Evolutionary conservation across 2,329 filamentous ascomycete genomes (phyloP).

Genomic region (Fusarium bulbicola): DNA sequence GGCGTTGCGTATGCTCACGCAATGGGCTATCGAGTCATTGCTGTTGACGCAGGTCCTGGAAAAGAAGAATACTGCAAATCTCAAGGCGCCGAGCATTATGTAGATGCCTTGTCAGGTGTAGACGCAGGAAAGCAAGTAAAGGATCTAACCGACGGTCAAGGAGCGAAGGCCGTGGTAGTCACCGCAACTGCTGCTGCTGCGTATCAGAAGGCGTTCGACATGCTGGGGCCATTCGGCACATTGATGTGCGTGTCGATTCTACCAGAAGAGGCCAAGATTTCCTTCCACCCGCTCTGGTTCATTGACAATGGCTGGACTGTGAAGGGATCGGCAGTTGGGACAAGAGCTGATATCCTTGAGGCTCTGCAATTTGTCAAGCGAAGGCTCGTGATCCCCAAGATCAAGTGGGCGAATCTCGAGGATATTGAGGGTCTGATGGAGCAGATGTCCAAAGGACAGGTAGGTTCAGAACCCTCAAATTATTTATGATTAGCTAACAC

Average conservation of each 20-base stretch:
- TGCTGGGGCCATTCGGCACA: constrained; percentile 47
- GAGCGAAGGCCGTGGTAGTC: constrained; percentile 44
- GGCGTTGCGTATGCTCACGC: constrained; percentile 52
- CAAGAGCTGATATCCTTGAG: constrained; percentile 50
- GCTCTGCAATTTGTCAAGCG: constrained; percentile 52
- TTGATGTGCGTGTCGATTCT: constrained; percentile 52
- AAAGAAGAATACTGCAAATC: constrained; percentile 46
- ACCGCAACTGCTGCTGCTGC: constrained; percentile 44
- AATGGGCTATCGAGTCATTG: constrained; percentile 54
- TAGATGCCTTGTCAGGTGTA: constrained; percentile 44
- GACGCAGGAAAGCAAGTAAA: constrained; percentile 21
- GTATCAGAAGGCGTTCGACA: constrained; percentile 47
- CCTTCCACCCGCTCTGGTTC: constrained; percentile 48
- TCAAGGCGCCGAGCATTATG: constrained; percentile 50
- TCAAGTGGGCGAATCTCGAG: constrained; percentile 19
- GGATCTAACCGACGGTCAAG: constrained; percentile 20
- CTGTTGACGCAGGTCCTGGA: constrained; percentile 47
- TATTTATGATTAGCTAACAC: background rate
- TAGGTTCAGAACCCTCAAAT: background rate
- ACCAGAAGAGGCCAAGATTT: constrained; percentile 37
- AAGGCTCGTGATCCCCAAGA: constrained; percentile 16
- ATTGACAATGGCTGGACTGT: constrained; percentile 49
- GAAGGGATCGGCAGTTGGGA: constrained; percentile 49
- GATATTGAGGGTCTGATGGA: constrained; percentile 28
- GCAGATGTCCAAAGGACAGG: constrained; percentile 27